phyloP scores from a whole-genome alignment of 306 rosid species.

The Pyrus communis region DNA sequence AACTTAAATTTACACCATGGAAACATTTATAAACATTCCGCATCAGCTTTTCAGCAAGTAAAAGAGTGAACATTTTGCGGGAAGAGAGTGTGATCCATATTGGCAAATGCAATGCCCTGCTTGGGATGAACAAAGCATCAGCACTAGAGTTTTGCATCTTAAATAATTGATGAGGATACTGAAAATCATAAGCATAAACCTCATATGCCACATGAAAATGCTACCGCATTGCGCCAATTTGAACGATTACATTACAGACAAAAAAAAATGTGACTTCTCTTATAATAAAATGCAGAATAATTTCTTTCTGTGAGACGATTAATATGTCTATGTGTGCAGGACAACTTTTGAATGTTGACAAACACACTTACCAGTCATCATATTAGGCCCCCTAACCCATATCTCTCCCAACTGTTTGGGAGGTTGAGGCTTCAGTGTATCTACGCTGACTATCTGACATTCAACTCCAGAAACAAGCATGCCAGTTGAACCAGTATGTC shows the following conservation, averaged over 20 bases:
- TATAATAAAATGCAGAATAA: not conserved
- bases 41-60: not conserved
- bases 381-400: constrained; percentile 85
- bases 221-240: not conserved
- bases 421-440: constrained; percentile 73
- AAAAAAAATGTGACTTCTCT: not conserved
- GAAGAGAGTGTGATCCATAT: not conserved
- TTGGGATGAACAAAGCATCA: not conserved
- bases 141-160: not conserved
- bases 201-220: not conserved
- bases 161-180: not conserved
- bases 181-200: not conserved
- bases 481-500: constrained; percentile 69
- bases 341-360: not conserved
- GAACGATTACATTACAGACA: not conserved
- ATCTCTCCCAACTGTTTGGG: constrained; percentile 84
- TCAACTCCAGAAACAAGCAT: constrained; percentile 65
- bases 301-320: not conserved
- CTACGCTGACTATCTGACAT: constrained; percentile 69
- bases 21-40: not conserved
- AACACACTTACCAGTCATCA: constrained; percentile 59
- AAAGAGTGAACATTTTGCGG: not conserved
- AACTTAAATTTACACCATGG: not conserved
- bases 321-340: not conserved
- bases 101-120: not conserved